Evolutionary conservation across 2,329 filamentous ascomycete species (phyloP).

Genomic region (Sporothrix curviconia): DNA sequence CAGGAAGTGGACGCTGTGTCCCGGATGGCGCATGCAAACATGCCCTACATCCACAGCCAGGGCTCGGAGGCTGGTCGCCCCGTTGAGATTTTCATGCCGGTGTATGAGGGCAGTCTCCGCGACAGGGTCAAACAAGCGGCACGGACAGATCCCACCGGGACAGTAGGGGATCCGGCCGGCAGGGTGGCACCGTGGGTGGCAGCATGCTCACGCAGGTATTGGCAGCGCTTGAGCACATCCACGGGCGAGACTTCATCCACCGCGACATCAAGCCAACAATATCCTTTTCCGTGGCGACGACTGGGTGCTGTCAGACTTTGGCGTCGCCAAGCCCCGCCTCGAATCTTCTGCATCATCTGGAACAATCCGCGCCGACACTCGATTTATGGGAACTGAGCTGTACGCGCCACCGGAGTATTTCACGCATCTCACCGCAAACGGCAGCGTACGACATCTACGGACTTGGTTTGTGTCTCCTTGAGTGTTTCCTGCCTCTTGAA

Average conservation of each 20-base stretch:
- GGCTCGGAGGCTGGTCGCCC: neutral
- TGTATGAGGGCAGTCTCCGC: neutral
- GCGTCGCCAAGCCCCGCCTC: neutral
- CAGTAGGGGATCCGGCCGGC: no score
- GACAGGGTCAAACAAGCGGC: neutral
- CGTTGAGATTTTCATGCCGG: neutral
- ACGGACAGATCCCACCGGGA: no score
- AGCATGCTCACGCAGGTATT: neutral
- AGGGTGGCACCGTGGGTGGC: no score
- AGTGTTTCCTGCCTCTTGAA: neutral
- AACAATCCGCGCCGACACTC: no score
- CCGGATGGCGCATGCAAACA: neutral
- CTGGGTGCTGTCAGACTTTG: neutral
- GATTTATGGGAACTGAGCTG: no score
- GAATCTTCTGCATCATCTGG: no score
- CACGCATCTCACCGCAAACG: no score
- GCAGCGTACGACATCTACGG: neutral
- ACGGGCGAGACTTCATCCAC: neutral
- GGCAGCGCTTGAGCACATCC: neutral
- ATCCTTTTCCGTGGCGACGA: neutral
- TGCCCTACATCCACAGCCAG: neutral
- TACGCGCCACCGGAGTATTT: neutral
- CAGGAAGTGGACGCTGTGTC: neutral
- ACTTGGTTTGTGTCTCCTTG: neutral
- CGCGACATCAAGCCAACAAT: neutral